Evolutionary conservation across 495 filamentous ascomycete genomes (phyloP).

Genomic region (Xylaria intraflava): DNA sequence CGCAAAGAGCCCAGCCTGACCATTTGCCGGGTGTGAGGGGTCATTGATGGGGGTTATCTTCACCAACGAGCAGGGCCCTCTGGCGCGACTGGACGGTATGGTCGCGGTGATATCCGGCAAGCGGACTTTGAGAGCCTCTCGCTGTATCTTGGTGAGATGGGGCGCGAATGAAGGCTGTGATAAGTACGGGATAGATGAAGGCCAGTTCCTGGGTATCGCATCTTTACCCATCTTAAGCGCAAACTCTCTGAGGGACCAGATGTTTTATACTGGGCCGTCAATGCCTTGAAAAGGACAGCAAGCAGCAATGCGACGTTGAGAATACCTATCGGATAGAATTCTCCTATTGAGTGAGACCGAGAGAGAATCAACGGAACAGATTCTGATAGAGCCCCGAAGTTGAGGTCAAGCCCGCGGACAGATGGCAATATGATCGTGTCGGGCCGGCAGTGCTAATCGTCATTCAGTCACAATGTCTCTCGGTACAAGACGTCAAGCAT

Average conservation of each 20-base stretch:
- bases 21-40: constrained; percentile 53
- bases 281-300: too few species aligned
- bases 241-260: background rate
- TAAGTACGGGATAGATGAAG: constrained; percentile 47
- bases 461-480: too few species aligned
- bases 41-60: constrained; percentile 49
- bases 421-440: background rate
- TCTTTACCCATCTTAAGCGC: constrained; percentile 19
- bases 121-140: constrained; percentile 28
- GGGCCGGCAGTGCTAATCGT: background rate
- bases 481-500: too few species aligned
- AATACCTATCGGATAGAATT: too few species aligned
- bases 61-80: constrained; percentile 42
- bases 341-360: too few species aligned
- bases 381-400: too few species aligned
- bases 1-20: constrained; percentile 63
- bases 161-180: constrained; percentile 43
- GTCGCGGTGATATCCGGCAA: constrained; percentile 24
- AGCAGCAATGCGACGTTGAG: too few species aligned
- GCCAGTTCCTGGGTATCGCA: constrained; percentile 50
- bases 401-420: background rate
- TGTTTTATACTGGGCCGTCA: background rate
- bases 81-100: constrained; percentile 30
- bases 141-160: constrained; percentile 33
- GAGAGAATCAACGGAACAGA: too few species aligned